Percentiles rank a stretch among this genome's conserved stretches.
Evolutionary conservation across 805 yeast species (phyloP).

Genomic region (Zygoascus ofunaensis): DNA sequence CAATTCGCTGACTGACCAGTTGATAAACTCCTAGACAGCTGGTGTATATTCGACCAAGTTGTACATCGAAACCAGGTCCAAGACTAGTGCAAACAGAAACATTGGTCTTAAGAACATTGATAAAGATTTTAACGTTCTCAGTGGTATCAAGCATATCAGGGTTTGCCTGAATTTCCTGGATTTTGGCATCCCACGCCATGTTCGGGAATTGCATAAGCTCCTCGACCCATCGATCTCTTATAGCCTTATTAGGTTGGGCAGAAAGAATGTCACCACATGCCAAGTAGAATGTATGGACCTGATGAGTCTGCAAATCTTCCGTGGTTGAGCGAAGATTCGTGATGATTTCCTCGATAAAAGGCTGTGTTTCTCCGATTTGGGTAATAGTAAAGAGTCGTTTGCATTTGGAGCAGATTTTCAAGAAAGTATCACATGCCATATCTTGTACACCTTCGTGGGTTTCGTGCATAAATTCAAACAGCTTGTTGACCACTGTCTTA

Average conservation of each 20-base stretch:
- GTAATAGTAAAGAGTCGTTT: slow-evolving; percentile 87
- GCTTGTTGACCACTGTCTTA: slow-evolving; percentile 89
- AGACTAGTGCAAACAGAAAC: slow-evolving; percentile 91
- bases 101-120: slow-evolving; percentile 89
- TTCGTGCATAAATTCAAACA: slow-evolving; percentile 98
- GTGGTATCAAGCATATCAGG: slow-evolving; percentile 65
- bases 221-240: slow-evolving; percentile 59
- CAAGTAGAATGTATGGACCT: slow-evolving; percentile 93
- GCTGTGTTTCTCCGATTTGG: slow-evolving; percentile 78
- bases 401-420: slow-evolving; percentile 90
- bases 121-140: slow-evolving; percentile 85
- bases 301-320: slow-evolving; percentile 91
- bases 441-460: slow-evolving; percentile 99
- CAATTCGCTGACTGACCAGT: slow-evolving; percentile 73
- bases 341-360: slow-evolving; percentile 86
- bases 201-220: slow-evolving; percentile 89
- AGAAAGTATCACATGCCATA: slow-evolving; percentile 99
- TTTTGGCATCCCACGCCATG: slow-evolving; percentile 87
- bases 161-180: slow-evolving; percentile 74
- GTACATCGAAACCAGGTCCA: slow-evolving; percentile 86
- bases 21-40: slow-evolving; percentile 84
- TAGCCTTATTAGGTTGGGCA: slow-evolving; percentile 65
- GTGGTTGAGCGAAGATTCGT: slow-evolving; percentile 76
- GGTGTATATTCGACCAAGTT: slow-evolving; percentile 74
- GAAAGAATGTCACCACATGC: slow-evolving; percentile 92